phyloP scores from a whole-genome alignment of 2,329 filamentous ascomycete genomes.

The Cytospora piceae region DNA sequence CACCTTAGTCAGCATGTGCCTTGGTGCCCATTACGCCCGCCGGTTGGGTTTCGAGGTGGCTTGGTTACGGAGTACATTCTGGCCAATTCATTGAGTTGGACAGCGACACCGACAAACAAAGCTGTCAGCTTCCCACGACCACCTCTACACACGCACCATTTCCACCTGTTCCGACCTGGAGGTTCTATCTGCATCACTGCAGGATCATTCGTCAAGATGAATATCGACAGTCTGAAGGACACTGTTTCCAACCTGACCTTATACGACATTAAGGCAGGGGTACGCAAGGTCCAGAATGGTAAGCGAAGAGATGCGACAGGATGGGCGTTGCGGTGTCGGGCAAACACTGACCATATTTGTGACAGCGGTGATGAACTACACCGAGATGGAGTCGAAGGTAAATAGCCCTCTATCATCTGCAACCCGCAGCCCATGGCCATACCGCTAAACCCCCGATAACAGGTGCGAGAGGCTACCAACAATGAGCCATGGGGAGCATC shows the following conservation, averaged over 20 bases:
- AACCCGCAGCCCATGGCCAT: conserved; percentile 19
- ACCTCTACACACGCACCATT: conserved; percentile 5
- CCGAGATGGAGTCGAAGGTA: conserved; percentile 82
- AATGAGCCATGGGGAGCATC: conserved; percentile 96
- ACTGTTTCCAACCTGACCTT: conserved; percentile 89
- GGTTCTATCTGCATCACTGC: neutral
- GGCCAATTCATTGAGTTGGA: neutral
- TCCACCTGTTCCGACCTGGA: neutral
- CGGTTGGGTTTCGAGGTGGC: neutral
- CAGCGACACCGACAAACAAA: conserved; percentile 19
- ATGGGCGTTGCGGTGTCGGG: neutral
- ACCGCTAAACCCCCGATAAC: conserved; percentile 30
- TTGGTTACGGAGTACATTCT: neutral
- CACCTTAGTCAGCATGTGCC: neutral
- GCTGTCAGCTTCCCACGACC: conserved; percentile 6
- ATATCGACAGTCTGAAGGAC: conserved; percentile 82
- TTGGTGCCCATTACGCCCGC: neutral
- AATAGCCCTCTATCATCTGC: conserved; percentile 7
- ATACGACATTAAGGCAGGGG: conserved; percentile 93
- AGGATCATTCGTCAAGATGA: conserved; percentile 60
- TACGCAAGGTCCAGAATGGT: conserved; percentile 98
- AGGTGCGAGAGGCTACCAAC: conserved; percentile 98
- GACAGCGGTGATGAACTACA: conserved; percentile 95
- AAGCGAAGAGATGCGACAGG: conserved; percentile 37
- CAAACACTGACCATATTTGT: conserved; percentile 12